These are phyloP conservation scores for Candida germanica DNA, from an alignment of 805 yeast species.

Conservation along the genomic window DNA sequence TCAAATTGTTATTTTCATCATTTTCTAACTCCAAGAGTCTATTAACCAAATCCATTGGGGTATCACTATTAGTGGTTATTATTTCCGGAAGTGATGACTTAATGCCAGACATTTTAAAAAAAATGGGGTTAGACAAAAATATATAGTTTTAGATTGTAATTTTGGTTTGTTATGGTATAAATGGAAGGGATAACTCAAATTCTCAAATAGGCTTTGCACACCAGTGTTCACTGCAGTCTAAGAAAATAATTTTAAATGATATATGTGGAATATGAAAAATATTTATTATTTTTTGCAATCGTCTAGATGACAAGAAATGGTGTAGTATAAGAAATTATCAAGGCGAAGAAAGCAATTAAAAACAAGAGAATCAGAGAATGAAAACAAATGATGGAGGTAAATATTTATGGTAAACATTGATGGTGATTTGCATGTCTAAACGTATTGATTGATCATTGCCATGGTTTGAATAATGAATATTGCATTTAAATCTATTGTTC, in stretches of 20 bases:
- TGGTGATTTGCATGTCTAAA: too few relatives aligned
- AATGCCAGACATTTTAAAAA: too few relatives aligned
- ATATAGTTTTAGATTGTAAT: neutral
- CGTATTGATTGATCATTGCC: too few relatives aligned
- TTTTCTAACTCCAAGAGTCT: slow-evolving; percentile 23
- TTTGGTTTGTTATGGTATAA: too few relatives aligned
- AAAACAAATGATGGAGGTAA: neutral
- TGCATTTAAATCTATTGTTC: neutral
- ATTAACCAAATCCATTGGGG: slow-evolving; percentile 11
- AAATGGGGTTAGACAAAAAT: neutral
- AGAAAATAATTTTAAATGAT: neutral
- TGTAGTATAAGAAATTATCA: too few relatives aligned
- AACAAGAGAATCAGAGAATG: neutral
- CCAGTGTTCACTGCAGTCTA: too few relatives aligned
- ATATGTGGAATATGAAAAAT: neutral
- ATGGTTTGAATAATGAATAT: too few relatives aligned
- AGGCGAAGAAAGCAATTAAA: too few relatives aligned
- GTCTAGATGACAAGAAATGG: neutral
- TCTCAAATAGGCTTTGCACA: neutral
- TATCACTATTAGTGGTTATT: slow-evolving; percentile 4
- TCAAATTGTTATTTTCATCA: slow-evolving; percentile 31
- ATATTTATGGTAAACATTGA: too few relatives aligned
- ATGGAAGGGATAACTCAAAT: neutral
- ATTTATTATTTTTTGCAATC: neutral
- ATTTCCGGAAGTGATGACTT: too few relatives aligned